Evolutionary conservation across 1,284 basidiomycete genomes (phyloP).

Genomic region (Laetiporus sulphureus): DNA sequence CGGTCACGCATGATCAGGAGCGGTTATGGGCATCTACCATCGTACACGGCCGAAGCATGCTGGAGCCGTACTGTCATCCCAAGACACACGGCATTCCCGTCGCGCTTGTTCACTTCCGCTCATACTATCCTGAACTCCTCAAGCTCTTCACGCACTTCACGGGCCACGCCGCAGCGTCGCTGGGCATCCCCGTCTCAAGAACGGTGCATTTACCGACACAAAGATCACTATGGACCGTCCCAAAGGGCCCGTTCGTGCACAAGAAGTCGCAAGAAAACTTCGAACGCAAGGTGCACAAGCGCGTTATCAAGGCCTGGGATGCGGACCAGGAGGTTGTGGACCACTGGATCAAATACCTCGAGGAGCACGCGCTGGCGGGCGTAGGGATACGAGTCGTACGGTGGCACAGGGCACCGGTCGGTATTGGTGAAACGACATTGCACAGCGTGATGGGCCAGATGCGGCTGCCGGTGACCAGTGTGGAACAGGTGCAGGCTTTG

Average conservation of each 20-base stretch:
- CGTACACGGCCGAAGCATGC: constrained; percentile 52
- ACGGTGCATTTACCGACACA: constrained; percentile 70
- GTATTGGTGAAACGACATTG: constrained; percentile 47
- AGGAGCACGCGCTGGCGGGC: constrained; percentile 74
- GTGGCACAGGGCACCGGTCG: constrained; percentile 70
- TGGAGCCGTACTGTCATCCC: constrained; percentile 48
- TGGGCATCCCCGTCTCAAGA: constrained; percentile 78
- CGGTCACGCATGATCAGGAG: background rate
- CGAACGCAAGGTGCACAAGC: constrained; percentile 76
- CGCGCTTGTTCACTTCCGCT: constrained; percentile 80
- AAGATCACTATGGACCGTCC: constrained; percentile 83
- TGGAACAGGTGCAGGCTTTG: constrained; percentile 27
- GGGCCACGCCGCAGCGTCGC: constrained; percentile 73
- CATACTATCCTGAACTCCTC: constrained; percentile 65
- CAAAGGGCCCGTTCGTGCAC: constrained; percentile 83
- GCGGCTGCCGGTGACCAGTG: constrained; percentile 12
- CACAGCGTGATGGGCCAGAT: constrained; percentile 28
- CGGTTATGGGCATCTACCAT: constrained; percentile 31
- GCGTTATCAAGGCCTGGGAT: constrained; percentile 90
- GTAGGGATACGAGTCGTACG: constrained; percentile 82
- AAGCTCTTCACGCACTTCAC: constrained; percentile 85
- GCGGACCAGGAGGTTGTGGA: constrained; percentile 77
- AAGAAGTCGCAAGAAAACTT: constrained; percentile 98
- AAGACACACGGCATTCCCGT: constrained; percentile 73
- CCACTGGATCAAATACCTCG: constrained; percentile 78